phyloP scores from a whole-genome alignment of 345 rosid genomes.

The Linum trigynum region DNA sequence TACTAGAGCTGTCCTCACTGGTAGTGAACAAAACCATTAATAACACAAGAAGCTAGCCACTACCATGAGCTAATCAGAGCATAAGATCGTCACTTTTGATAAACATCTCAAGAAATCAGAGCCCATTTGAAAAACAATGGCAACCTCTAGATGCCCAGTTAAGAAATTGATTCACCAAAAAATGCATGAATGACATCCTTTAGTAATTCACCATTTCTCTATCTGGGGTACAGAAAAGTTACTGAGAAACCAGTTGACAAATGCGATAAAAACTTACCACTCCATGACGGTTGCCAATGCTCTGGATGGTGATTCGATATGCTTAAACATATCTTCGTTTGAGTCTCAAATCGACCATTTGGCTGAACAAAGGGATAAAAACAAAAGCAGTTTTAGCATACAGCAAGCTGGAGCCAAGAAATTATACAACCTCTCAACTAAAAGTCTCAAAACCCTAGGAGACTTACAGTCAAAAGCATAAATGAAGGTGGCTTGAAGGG shows the following conservation, averaged over 20 bases:
- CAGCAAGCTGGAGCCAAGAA: neutral
- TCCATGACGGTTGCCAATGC: conserved; percentile 99
- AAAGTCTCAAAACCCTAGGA: neutral
- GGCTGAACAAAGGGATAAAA: conserved; percentile 36
- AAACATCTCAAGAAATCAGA: too few species aligned
- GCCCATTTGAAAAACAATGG: too few species aligned
- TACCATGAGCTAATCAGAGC: neutral
- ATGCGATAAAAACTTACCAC: conserved; percentile 38
- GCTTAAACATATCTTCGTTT: conserved; percentile 91
- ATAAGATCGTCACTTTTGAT: neutral
- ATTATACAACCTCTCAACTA: neutral
- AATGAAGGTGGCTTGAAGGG: conserved; percentile 99
- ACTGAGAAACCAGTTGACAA: neutral
- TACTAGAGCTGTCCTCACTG: conserved; percentile 92
- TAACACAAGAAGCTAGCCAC: neutral
- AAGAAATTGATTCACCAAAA: too few species aligned
- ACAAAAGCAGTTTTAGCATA: conserved; percentile 8
- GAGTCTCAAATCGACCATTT: conserved; percentile 88
- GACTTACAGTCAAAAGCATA: conserved; percentile 67
- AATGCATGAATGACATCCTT: too few species aligned
- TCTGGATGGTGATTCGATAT: conserved; percentile 96
- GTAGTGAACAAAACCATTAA: conserved; percentile 14
- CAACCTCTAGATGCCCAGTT: too few species aligned
- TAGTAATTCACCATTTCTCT: neutral
- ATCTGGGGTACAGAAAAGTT: neutral